Evolutionary conservation across 2,329 filamentous ascomycete species (phyloP).

Genomic region (Exophiala calicioides): DNA sequence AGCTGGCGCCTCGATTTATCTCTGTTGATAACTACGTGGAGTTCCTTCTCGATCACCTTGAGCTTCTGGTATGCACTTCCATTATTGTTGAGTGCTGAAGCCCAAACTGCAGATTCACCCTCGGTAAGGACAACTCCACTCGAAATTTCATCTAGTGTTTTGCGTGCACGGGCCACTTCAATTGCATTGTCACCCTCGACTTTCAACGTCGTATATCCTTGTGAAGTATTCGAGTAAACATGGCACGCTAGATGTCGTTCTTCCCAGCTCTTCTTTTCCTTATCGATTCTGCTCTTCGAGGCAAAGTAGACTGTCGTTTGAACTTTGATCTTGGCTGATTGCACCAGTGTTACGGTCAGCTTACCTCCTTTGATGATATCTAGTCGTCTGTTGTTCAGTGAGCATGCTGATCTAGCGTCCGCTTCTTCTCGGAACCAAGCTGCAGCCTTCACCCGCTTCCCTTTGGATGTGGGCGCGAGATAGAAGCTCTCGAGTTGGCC

Average conservation of each 20-base stretch:
- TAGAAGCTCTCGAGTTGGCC: slow-evolving; percentile 42
- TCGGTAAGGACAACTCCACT: slow-evolving; percentile 5
- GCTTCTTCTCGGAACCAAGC: slow-evolving; percentile 43
- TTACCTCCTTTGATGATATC: slow-evolving; percentile 36
- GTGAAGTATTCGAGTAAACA: slow-evolving; percentile 27
- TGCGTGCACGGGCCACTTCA: slow-evolving; percentile 5
- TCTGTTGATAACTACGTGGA: slow-evolving; percentile 28
- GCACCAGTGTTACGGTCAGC: slow-evolving; percentile 42
- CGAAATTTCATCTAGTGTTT: slow-evolving; percentile 11
- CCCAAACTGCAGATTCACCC: slow-evolving; percentile 3
- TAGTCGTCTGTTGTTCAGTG: slow-evolving; percentile 37
- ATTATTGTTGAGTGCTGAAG: slow-evolving; percentile 21
- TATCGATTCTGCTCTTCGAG: slow-evolving; percentile 35
- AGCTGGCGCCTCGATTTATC: slow-evolving; percentile 31
- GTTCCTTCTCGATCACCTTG: slow-evolving; percentile 28
- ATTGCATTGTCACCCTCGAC: slow-evolving; percentile 38
- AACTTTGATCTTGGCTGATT: slow-evolving; percentile 45
- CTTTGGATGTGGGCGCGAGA: slow-evolving; percentile 24
- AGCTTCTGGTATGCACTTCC: slow-evolving; percentile 29
- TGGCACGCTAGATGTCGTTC: slow-evolving; percentile 30
- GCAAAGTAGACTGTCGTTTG: slow-evolving; percentile 37
- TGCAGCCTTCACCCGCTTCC: slow-evolving; percentile 43
- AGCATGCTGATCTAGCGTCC: slow-evolving; percentile 39
- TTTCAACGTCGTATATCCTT: slow-evolving; percentile 39
- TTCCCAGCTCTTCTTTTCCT: slow-evolving; percentile 36